Conservation (phyloP, 192 early-diverging fungal species). For the Coemansia sp. region DNA sequence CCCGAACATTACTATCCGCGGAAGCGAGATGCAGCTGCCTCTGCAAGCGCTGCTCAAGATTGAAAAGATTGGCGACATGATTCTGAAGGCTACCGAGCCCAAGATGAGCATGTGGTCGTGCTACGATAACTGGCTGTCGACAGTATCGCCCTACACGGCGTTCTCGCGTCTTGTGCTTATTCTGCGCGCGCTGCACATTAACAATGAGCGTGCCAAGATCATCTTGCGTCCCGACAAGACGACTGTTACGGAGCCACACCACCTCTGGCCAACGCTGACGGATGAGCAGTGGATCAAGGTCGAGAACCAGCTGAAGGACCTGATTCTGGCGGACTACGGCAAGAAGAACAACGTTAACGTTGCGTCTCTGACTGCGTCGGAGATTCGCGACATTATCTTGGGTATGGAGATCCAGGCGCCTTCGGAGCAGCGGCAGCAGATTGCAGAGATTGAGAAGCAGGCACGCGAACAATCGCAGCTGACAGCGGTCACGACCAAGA, state of each 20-base stretch:
- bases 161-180: constrained; percentile 97
- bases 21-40: constrained; percentile 94
- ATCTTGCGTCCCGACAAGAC: constrained; percentile 92
- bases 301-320: constrained; percentile 90
- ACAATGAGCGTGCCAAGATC: constrained; percentile 97
- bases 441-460: constrained; percentile 98
- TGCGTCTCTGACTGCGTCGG: constrained; percentile 90
- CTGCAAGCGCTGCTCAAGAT: constrained; percentile 98
- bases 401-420: constrained; percentile 99
- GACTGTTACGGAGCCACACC: constrained; percentile 90
- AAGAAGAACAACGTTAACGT: constrained; percentile 99
- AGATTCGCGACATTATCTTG: constrained; percentile 97
- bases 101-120: constrained; percentile 89
- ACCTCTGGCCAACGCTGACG: constrained; percentile 95
- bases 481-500: constrained; percentile 93
- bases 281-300: constrained; percentile 98
- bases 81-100: constrained; percentile 96
- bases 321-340: constrained; percentile 97
- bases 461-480: constrained; percentile 87
- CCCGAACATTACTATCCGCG: constrained; percentile 99
- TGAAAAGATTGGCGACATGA: constrained; percentile 98
- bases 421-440: constrained; percentile 91
- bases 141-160: constrained; percentile 94
- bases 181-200: constrained; percentile 94
- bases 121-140: constrained; percentile 97